phyloP scores from a whole-genome alignment of 129 eudicot species.

The Pulicaria dysenterica region DNA sequence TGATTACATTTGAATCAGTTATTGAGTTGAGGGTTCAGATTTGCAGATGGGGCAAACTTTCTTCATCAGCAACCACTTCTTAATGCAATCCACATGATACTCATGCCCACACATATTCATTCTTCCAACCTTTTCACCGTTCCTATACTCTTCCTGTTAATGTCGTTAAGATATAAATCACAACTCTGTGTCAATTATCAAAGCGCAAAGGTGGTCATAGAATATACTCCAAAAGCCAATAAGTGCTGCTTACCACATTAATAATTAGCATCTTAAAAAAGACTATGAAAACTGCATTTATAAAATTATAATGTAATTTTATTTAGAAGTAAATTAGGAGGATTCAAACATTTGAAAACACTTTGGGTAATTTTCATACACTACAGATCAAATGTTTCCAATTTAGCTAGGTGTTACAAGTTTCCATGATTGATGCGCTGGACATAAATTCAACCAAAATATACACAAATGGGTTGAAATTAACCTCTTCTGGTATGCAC shows the following conservation, averaged over 20 bases:
- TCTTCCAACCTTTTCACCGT: slow-evolving; percentile 33
- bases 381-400: too few relatives aligned
- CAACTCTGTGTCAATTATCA: neutral
- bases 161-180: neutral
- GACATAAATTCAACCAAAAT: too few relatives aligned
- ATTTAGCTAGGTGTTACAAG: too few relatives aligned
- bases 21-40: slow-evolving; percentile 20
- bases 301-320: too few relatives aligned
- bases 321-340: too few relatives aligned
- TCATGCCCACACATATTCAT: slow-evolving; percentile 42
- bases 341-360: too few relatives aligned
- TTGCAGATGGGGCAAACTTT: slow-evolving; percentile 54
- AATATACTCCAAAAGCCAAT: neutral
- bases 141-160: slow-evolving; percentile 41
- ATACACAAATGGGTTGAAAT: too few relatives aligned
- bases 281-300: too few relatives aligned
- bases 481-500: too few relatives aligned
- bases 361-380: too few relatives aligned
- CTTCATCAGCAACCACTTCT: slow-evolving; percentile 47
- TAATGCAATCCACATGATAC: slow-evolving; percentile 44
- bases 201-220: neutral
- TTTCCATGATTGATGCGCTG: too few relatives aligned
- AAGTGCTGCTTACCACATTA: neutral
- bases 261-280: too few relatives aligned
- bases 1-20: neutral